Evolutionary conservation across 1,139 yeast species (phyloP).

Genomic region (Magnusiomyces suaveolens): DNA sequence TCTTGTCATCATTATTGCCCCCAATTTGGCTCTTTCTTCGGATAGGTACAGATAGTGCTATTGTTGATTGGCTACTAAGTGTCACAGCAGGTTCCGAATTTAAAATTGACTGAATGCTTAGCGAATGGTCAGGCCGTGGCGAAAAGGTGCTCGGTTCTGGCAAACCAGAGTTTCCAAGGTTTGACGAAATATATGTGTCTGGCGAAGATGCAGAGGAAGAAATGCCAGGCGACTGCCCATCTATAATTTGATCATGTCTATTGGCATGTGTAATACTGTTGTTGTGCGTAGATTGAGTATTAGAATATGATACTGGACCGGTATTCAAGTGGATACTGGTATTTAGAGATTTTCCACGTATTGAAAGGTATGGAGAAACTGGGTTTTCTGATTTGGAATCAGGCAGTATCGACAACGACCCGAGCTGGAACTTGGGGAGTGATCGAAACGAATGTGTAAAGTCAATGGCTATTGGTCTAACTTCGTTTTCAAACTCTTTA

Average conservation of each 20-base stretch:
- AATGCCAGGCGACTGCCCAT: not conserved
- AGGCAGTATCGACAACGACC: not conserved
- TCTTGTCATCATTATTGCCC: not conserved
- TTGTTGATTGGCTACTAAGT: not conserved
- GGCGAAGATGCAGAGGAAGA: not conserved
- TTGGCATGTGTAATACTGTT: no score
- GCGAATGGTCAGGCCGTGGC: slow-evolving; percentile 3
- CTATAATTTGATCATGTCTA: not conserved
- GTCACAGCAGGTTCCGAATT: slow-evolving; percentile 8
- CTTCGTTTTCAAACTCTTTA: not conserved
- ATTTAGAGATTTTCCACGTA: no score
- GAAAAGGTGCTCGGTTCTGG: not conserved
- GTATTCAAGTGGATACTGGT: no score
- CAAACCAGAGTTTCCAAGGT: not conserved
- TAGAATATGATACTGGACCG: not conserved
- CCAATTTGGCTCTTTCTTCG: not conserved
- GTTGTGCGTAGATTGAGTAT: no score
- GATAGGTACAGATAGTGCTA: not conserved
- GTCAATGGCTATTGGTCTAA: slow-evolving; percentile 26
- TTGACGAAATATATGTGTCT: not conserved
- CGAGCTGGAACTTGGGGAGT: not conserved
- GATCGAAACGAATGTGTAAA: slow-evolving; percentile 27
- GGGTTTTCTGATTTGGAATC: not conserved
- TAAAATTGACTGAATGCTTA: slow-evolving; percentile 14
- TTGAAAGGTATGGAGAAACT: not conserved